Evolutionary conservation across 176 grass and related monocot species (phyloP), one percentile per base, ranked within the genome.

Genomic region (Coix lacrymajobi): DNA sequence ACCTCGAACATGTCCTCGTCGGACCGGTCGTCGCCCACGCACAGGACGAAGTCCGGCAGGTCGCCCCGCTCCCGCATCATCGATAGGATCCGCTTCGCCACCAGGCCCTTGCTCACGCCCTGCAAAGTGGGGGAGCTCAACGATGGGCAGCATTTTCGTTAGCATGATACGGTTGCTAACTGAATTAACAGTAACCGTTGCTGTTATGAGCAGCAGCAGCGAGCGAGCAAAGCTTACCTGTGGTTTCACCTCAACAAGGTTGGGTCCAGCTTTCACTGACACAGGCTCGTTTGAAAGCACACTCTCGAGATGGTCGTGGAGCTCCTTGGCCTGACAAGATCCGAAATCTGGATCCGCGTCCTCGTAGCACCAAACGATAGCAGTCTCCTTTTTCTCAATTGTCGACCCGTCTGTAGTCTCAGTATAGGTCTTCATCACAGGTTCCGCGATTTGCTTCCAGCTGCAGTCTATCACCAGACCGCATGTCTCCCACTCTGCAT

Each of bases 1-100:
- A 91, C 95, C 83, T 98, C 92, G 41, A 98, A 98, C 95, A 98
- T 98, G 84, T 98, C 95, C 73, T 98, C 95, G 1, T 98, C 95
- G 0, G 95, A 98, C 13, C 88, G 84, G 79, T 98, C 95, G 4
- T 98, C 95, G 1, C 95, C 95, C 10, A 98, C 89, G 36, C 95
- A 98, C 6, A 98, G 82, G 66, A 98, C 39, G 70, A 98, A 98
- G 66, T 98, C 92, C 0, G 88, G 92, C 31, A 86, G 68, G 17
- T 88, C 33, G 8, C 77, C 80, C 0, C 72, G 80, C 78, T 85
- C 75, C 46, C 80, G 87, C 88, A 93, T 88, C 0, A 76, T 86
- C 3, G 90, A 87, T 1, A 98, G 86, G 15, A 95, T 70, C 34
- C 88, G 58, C 70, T 91, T 88, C 15, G 92, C 88, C 2, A 93